Conservation (phyloP, 257 asterid genomes). For the Mentha longifolia region DNA sequence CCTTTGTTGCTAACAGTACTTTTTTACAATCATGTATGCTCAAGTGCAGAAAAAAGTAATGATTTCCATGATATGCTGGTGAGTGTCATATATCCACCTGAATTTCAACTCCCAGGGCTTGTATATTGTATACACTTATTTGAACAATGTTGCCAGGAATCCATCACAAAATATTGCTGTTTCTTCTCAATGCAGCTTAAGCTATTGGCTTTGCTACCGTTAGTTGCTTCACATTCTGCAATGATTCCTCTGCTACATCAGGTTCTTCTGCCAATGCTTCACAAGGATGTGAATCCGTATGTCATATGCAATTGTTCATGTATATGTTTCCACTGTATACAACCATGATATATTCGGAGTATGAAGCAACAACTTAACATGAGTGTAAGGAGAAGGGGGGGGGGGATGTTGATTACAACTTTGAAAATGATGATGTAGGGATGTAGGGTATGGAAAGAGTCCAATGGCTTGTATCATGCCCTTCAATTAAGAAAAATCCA, state of each 20-base stretch:
- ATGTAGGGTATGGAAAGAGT: slow-evolving; percentile 8
- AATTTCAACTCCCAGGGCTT: slow-evolving; percentile 23
- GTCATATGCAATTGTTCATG: slow-evolving; percentile 40
- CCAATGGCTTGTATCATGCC: not conserved
- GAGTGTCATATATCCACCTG: slow-evolving; percentile 47
- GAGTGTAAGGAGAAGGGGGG: not conserved
- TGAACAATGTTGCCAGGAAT: slow-evolving; percentile 17
- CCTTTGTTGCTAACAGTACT: slow-evolving; percentile 70
- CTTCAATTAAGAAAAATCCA: not conserved
- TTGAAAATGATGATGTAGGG: slow-evolving; percentile 14
- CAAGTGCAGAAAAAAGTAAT: slow-evolving; percentile 47
- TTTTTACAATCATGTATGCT: slow-evolving; percentile 72
- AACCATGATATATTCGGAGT: slow-evolving; percentile 8
- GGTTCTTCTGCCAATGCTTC: slow-evolving; percentile 93
- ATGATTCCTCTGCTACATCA: slow-evolving; percentile 87
- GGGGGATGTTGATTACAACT: not conserved
- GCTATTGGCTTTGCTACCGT: slow-evolving; percentile 79
- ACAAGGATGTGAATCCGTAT: slow-evolving; percentile 76
- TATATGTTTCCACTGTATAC: slow-evolving; percentile 25
- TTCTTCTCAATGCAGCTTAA: slow-evolving; percentile 67
- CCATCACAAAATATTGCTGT: slow-evolving; percentile 24
- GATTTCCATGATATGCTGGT: slow-evolving; percentile 67
- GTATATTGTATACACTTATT: slow-evolving; percentile 13
- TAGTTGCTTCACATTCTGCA: slow-evolving; percentile 88
- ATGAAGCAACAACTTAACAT: not conserved